Evolutionary conservation across 257 asterid genomes (phyloP).

Genomic region (Avicennia marina): DNA sequence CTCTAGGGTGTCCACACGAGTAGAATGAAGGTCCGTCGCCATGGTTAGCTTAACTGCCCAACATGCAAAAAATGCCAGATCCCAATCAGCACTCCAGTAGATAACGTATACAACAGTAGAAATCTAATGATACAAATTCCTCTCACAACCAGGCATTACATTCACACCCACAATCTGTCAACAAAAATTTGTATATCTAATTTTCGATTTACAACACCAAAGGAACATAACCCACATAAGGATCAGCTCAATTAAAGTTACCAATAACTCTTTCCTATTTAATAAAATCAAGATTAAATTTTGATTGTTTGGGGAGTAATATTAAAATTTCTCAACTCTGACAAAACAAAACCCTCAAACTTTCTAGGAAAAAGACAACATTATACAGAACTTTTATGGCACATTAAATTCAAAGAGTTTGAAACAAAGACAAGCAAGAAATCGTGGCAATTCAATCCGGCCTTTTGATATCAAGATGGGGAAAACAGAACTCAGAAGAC

Average conservation of each 20-base stretch:
- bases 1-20: conserved; percentile 56
- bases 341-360: too few species aligned
- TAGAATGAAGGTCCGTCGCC: conserved; percentile 53
- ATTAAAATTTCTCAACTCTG: too few species aligned
- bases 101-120: background rate
- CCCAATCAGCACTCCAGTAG: too few species aligned
- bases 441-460: conserved; percentile 16
- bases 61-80: too few species aligned
- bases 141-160: background rate
- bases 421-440: too few species aligned
- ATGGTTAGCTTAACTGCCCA: too few species aligned
- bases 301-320: too few species aligned
- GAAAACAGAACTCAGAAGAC: conserved; percentile 7
- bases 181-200: conserved; percentile 1
- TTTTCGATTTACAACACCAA: background rate
- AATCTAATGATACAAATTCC: background rate
- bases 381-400: too few species aligned
- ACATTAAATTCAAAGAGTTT: too few species aligned
- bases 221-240: conserved; percentile 1
- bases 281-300: too few species aligned
- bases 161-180: background rate
- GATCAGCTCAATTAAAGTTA: conserved; percentile 33
- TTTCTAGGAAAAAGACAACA: too few species aligned
- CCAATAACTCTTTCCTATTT: background rate
- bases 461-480: too few species aligned